phyloP scores from a whole-genome alignment of 192 early-diverging fungal species.

The Rhizophagus clarus region DNA sequence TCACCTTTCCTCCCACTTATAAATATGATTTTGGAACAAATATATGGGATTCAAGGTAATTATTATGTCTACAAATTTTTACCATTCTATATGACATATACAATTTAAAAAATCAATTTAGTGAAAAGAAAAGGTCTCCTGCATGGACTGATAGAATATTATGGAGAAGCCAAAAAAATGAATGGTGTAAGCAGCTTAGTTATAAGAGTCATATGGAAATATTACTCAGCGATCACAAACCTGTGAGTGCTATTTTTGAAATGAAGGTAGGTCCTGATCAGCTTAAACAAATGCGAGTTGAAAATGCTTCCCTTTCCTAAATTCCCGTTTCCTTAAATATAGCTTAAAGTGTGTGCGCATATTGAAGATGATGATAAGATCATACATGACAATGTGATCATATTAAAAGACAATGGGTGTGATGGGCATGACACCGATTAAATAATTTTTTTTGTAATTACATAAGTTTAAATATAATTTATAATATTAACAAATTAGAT shows the following conservation, averaged over 20 bases:
- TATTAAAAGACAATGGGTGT: conserved; percentile 8
- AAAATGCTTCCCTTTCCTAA: too few relatives aligned
- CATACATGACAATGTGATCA: background rate
- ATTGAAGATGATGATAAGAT: background rate
- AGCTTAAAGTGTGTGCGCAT: conserved; percentile 6
- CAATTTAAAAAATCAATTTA: background rate
- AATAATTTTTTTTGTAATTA: background rate
- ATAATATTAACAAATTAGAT: too few relatives aligned
- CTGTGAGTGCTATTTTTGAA: conserved; percentile 75
- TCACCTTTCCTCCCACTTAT: conserved; percentile 88
- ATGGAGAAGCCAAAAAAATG: conserved; percentile 69
- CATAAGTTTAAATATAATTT: background rate
- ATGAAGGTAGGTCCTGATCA: conserved; percentile 46
- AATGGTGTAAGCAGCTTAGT: conserved; percentile 50
- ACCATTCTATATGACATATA: too few relatives aligned
- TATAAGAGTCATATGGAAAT: conserved; percentile 68
- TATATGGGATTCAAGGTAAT: conserved; percentile 76
- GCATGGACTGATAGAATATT: conserved; percentile 95
- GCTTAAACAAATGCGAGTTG: too few relatives aligned
- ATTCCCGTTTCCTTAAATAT: background rate
- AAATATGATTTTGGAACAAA: conserved; percentile 88
- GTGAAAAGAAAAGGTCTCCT: conserved; percentile 81
- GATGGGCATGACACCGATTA: background rate
- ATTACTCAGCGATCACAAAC: conserved; percentile 88
- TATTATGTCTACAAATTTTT: background rate